These are phyloP conservation scores for Fusarium domesticum DNA, from an alignment of 2,329 filamentous ascomycete genomes.

Conservation along the genomic window DNA sequence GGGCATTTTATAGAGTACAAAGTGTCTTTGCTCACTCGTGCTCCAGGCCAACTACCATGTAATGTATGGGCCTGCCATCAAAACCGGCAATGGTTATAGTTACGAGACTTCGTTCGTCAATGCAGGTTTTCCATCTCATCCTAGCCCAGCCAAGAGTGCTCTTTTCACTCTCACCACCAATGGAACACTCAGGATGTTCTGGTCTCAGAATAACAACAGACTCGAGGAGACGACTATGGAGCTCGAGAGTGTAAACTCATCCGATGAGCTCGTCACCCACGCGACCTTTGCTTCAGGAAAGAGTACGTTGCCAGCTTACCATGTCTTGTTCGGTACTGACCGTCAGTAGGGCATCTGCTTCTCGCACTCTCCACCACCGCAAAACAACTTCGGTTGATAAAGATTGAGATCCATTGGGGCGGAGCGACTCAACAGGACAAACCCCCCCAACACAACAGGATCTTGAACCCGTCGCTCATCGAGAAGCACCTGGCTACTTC, in stretches of 20 bases:
- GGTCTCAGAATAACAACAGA: constrained; percentile 68
- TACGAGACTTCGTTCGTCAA: constrained; percentile 66
- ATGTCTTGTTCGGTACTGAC: constrained; percentile 23
- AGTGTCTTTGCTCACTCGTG: constrained; percentile 1
- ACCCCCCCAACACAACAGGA: constrained; percentile 43
- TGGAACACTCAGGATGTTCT: constrained; percentile 72
- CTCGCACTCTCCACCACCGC: constrained; percentile 67
- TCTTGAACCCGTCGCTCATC: constrained; percentile 51
- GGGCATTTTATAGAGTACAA: not conserved
- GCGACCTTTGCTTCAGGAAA: constrained; percentile 73
- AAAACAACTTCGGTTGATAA: constrained; percentile 71
- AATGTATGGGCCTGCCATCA: constrained; percentile 61
- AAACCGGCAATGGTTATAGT: constrained; percentile 60
- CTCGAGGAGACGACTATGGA: constrained; percentile 73
- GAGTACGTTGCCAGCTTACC: constrained; percentile 45
- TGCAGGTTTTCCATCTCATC: constrained; percentile 70
- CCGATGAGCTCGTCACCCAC: constrained; percentile 76
- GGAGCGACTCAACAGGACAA: constrained; percentile 52
- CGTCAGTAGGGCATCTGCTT: constrained; percentile 50
- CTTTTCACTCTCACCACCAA: constrained; percentile 73
- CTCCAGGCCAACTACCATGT: constrained; percentile 40
- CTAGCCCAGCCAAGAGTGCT: constrained; percentile 66
- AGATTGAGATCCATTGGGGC: constrained; percentile 70
- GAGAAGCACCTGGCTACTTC: constrained; percentile 57
- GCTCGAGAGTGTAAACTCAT: constrained; percentile 67